Percentiles rank a stretch among this genome's conserved stretches.
phyloP scores from a whole-genome alignment of 169 alveolate genomes.

The Cryptosporidium viatorum region DNA sequence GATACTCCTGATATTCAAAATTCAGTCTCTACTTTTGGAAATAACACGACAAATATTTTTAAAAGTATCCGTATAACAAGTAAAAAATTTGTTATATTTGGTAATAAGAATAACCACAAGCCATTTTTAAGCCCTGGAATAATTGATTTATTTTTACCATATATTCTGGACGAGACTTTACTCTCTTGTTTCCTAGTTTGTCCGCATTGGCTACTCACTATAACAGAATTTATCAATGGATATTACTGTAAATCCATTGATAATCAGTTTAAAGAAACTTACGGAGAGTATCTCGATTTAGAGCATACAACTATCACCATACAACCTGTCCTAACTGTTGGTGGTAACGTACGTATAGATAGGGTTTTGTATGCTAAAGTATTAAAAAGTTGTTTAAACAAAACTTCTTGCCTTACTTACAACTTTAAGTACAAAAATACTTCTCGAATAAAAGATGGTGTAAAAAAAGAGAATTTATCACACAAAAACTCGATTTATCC shows the following conservation, averaged over 20 bases:
- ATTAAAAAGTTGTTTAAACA: slow-evolving; percentile 37
- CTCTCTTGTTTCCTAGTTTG: slow-evolving; percentile 59
- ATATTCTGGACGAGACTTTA: slow-evolving; percentile 53
- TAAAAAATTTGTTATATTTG: slow-evolving; percentile 31
- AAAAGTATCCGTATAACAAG: slow-evolving; percentile 1
- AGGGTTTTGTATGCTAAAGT: slow-evolving; percentile 71
- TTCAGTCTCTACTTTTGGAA: not conserved
- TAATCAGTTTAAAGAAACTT: slow-evolving; percentile 39
- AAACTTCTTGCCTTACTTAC: slow-evolving; percentile 24
- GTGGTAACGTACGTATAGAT: slow-evolving; percentile 64
- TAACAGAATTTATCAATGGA: slow-evolving; percentile 6
- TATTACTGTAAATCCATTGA: slow-evolving; percentile 35
- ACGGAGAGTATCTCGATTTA: slow-evolving; percentile 22
- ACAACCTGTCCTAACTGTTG: slow-evolving; percentile 69
- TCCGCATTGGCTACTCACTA: slow-evolving; percentile 72
- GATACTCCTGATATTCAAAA: not conserved
- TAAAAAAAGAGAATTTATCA: not conserved
- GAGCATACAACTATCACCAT: slow-evolving; percentile 57
- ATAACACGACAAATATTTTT: not conserved
- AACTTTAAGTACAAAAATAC: slow-evolving; percentile 35
- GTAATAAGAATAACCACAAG: slow-evolving; percentile 46
- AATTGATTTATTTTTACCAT: slow-evolving; percentile 55
- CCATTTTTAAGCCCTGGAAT: slow-evolving; percentile 75
- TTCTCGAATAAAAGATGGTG: not conserved
- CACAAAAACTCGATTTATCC: not conserved